A percentile compares a stretch with the other conserved stretches of the same genome.
Conservation (phyloP, 768 basidiomycete genomes). For the Daedaleopsis sinensis region DNA sequence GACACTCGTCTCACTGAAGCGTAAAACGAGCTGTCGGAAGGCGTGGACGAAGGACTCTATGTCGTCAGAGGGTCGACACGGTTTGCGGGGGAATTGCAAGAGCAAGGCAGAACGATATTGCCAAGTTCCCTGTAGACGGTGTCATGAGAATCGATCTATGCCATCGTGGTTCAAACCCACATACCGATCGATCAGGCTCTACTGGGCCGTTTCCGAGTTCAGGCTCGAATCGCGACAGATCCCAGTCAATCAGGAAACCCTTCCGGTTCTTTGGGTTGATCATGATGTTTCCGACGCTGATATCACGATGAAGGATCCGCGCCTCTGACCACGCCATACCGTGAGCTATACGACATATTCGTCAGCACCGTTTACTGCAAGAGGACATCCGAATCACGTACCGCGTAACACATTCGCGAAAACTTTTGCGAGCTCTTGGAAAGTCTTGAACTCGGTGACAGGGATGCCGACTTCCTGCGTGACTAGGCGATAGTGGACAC, state of each 20-base stretch:
- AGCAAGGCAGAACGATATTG: slow-evolving; percentile 1
- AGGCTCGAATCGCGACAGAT: not conserved
- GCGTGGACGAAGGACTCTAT: slow-evolving; percentile 14
- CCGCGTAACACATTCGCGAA: not conserved
- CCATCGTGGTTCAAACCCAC: not conserved
- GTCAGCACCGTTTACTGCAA: too few relatives aligned
- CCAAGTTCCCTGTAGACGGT: slow-evolving; percentile 5
- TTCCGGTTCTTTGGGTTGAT: not conserved
- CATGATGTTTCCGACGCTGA: not conserved
- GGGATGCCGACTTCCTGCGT: slow-evolving; percentile 6
- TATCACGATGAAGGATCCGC: not conserved
- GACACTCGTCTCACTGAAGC: not conserved
- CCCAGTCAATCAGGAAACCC: not conserved
- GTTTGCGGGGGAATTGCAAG: not conserved
- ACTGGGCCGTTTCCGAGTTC: not conserved
- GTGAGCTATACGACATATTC: too few relatives aligned
- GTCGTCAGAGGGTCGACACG: slow-evolving; percentile 5
- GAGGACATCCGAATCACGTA: too few relatives aligned
- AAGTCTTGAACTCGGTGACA: slow-evolving; percentile 4
- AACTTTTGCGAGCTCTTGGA: not conserved
- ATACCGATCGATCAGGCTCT: not conserved
- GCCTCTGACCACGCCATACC: too few relatives aligned
- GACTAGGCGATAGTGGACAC: slow-evolving; percentile 12
- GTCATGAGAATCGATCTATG: not conserved
- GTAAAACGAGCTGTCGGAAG: not conserved